These are phyloP conservation scores for Kingdonia uniflora DNA, from an alignment of 164 flowering plant genomes.

Conservation along the genomic window DNA sequence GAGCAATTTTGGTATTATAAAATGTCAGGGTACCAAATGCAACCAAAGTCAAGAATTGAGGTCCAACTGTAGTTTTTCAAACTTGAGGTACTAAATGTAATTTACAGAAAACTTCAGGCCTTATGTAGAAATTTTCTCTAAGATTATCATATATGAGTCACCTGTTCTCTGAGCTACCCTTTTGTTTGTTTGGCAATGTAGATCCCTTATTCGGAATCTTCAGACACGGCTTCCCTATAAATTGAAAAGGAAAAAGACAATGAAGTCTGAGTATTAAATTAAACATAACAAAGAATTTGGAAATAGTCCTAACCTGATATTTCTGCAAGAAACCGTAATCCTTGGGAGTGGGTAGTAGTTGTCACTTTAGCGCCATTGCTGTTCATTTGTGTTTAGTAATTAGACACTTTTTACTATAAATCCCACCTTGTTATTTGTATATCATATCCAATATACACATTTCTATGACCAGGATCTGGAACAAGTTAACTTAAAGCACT, in stretches of 20 bases:
- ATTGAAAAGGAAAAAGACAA: neutral
- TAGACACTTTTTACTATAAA: slow-evolving; percentile 1
- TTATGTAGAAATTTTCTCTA: too few relatives aligned
- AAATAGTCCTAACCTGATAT: slow-evolving; percentile 43
- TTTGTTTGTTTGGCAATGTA: slow-evolving; percentile 13
- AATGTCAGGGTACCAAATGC: too few relatives aligned
- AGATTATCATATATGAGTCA: slow-evolving; percentile 4
- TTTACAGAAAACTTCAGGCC: too few relatives aligned
- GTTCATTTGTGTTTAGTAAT: slow-evolving; percentile 9
- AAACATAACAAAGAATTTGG: slow-evolving; percentile 1
- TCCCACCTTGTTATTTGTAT: too few relatives aligned
- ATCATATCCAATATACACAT: too few relatives aligned
- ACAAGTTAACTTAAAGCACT: too few relatives aligned
- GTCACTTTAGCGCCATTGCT: slow-evolving; percentile 77
- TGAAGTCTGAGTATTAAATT: slow-evolving; percentile 1
- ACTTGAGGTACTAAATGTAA: too few relatives aligned
- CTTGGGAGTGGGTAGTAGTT: slow-evolving; percentile 66
- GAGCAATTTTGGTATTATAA: too few relatives aligned
- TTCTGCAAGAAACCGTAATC: slow-evolving; percentile 69
- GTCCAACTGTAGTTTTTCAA: too few relatives aligned
- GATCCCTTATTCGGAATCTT: slow-evolving; percentile 16
- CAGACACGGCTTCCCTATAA: slow-evolving; percentile 29
- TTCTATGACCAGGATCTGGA: too few relatives aligned
- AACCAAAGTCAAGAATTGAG: too few relatives aligned
- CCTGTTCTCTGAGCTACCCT: slow-evolving; percentile 36